Conservation (phyloP, 2,329 filamentous ascomycete species). For the Penicillium sp. region DNA sequence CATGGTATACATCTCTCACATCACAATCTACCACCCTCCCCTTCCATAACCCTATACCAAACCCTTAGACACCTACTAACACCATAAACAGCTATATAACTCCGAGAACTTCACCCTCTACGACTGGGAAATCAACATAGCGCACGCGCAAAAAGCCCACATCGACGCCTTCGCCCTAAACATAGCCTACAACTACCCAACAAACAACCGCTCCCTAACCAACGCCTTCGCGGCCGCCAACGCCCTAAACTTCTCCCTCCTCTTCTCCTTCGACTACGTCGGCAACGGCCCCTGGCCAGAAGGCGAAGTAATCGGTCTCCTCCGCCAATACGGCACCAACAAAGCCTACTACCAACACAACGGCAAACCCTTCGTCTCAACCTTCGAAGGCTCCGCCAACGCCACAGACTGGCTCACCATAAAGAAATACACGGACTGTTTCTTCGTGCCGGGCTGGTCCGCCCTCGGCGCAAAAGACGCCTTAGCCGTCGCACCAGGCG, state of each 20-base stretch:
- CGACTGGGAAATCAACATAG: slow-evolving; percentile 36
- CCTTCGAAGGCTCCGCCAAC: slow-evolving; percentile 45
- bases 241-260: neutral
- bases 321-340: slow-evolving; percentile 1
- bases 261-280: slow-evolving; percentile 11
- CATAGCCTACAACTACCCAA: slow-evolving; percentile 26
- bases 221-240: slow-evolving; percentile 9
- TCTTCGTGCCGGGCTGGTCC: slow-evolving; percentile 49
- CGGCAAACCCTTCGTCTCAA: slow-evolving; percentile 27
- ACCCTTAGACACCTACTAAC: neutral
- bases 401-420: slow-evolving; percentile 46
- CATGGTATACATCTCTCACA: slow-evolving; percentile 22
- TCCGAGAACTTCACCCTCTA: slow-evolving; percentile 22
- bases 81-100: slow-evolving; percentile 27
- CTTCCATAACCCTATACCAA: neutral
- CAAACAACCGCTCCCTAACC: slow-evolving; percentile 4
- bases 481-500: slow-evolving; percentile 17
- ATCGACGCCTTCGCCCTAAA: slow-evolving; percentile 46
- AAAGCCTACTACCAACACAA: slow-evolving; percentile 7
- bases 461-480: slow-evolving; percentile 32
- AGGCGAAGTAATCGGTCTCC: slow-evolving; percentile 2
- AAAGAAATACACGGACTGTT: slow-evolving; percentile 39
- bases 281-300: slow-evolving; percentile 9
- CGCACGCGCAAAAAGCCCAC: slow-evolving; percentile 33
- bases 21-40: neutral